These are phyloP conservation scores for Tephrocybe sp. DNA, from an alignment of 768 basidiomycete genomes.

Conservation along the genomic window DNA sequence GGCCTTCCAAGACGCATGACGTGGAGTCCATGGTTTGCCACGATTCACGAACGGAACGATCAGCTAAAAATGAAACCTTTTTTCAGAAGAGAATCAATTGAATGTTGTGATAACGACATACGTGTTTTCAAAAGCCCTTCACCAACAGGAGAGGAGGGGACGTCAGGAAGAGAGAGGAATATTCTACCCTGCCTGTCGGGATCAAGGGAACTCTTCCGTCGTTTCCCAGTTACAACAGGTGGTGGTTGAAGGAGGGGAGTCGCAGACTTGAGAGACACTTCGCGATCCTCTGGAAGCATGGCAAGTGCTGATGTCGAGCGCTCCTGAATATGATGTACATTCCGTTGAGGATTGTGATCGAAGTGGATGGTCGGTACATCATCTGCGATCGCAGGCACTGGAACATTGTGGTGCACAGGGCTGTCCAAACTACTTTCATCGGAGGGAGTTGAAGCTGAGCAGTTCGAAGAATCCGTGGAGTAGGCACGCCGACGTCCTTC, in stretches of 20 bases:
- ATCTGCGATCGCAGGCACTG: constrained; percentile 33
- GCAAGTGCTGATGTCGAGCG: constrained; percentile 36
- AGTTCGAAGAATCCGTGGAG: constrained; percentile 41
- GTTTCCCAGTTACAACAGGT: constrained; percentile 5
- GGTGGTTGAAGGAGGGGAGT: constrained; percentile 5
- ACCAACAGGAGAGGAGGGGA: constrained; percentile 7
- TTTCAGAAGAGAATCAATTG: background rate
- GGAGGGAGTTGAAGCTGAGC: constrained; percentile 38
- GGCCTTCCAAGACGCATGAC: constrained; percentile 38
- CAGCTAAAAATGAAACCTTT: constrained; percentile 9
- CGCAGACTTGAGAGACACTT: constrained; percentile 26
- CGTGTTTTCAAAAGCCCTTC: background rate
- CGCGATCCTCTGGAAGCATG: constrained; percentile 51
- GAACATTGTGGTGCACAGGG: constrained; percentile 22
- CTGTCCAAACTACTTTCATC: constrained; percentile 35
- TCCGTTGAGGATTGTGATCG: constrained; percentile 39
- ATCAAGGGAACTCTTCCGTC: constrained; percentile 12
- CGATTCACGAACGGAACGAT: constrained; percentile 37
- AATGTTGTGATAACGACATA: constrained; percentile 11
- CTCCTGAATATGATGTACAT: constrained; percentile 20
- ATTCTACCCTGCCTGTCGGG: constrained; percentile 15
- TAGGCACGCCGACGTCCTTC: constrained; percentile 31
- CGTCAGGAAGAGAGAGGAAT: constrained; percentile 15
- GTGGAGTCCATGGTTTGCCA: constrained; percentile 42
- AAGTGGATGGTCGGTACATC: constrained; percentile 37